Conservation (phyloP, 805 yeast species). For the Metschnikowia corniflorae region DNA sequence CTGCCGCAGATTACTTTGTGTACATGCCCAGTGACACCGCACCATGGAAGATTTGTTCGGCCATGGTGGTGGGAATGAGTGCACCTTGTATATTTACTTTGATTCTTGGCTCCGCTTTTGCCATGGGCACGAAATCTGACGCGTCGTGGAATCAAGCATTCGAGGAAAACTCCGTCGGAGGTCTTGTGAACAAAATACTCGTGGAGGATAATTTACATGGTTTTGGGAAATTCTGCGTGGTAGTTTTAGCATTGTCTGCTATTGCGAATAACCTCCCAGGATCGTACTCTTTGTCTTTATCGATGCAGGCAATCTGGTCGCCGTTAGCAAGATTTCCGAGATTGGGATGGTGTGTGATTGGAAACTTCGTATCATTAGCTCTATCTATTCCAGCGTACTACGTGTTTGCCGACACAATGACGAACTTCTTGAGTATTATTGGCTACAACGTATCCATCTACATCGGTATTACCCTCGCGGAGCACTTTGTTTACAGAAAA, state of each 20-base stretch:
- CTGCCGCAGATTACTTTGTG: conserved; percentile 33
- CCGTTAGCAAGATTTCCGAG: conserved; percentile 30
- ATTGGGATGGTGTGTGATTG: conserved; percentile 32
- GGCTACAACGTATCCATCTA: conserved; percentile 33
- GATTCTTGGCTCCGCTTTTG: conserved; percentile 32
- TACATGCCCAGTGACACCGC: conserved; percentile 28
- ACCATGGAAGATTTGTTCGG: conserved; percentile 25
- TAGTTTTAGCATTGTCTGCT: conserved; percentile 28
- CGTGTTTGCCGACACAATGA: conserved; percentile 28
- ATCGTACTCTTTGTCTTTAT: conserved; percentile 29
- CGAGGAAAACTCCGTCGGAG: conserved; percentile 30
- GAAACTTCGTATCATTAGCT: conserved; percentile 30
- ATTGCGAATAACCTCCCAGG: conserved; percentile 35
- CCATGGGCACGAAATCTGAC: conserved; percentile 25
- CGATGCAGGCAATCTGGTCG: conserved; percentile 32
- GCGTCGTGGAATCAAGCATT: conserved; percentile 28
- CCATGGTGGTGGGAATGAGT: conserved; percentile 28
- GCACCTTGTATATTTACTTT: conserved; percentile 27
- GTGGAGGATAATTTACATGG: conserved; percentile 28
- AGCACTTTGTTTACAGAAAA: conserved; percentile 27
- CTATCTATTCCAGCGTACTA: conserved; percentile 36
- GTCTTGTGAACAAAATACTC: conserved; percentile 28
- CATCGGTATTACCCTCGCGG: conserved; percentile 28
- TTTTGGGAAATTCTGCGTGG: conserved; percentile 31
- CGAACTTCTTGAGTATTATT: conserved; percentile 30